Conservation (phyloP, 176 grass and related monocot genomes). For the Zea mays region Zm-B73-REFERENCE-NAM-5.0 NC_050097.1:4546501-4547000, state of each 20-base stretch:
- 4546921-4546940: slow-evolving; percentile 30
- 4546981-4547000: no score
- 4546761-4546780: background rate
- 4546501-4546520: background rate
- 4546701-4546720: background rate
- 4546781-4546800: background rate
- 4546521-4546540: background rate
- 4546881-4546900: slow-evolving; percentile 87
- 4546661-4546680: background rate
- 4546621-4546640: background rate
- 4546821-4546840: background rate
- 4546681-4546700: background rate
- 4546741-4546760: background rate
- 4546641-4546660: background rate
- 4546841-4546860: background rate
- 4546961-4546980: no score
- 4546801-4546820: background rate
- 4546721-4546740: background rate
- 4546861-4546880: no score
- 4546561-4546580: no score
- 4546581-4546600: background rate
- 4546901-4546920: slow-evolving; percentile 84
- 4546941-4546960: no score
- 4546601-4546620: background rate
- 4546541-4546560: background rate